Percentiles rank a stretch among this genome's conserved stretches.
Conservation (phyloP, 306 rosid species). For the Pterocarpus santalinus region DNA sequence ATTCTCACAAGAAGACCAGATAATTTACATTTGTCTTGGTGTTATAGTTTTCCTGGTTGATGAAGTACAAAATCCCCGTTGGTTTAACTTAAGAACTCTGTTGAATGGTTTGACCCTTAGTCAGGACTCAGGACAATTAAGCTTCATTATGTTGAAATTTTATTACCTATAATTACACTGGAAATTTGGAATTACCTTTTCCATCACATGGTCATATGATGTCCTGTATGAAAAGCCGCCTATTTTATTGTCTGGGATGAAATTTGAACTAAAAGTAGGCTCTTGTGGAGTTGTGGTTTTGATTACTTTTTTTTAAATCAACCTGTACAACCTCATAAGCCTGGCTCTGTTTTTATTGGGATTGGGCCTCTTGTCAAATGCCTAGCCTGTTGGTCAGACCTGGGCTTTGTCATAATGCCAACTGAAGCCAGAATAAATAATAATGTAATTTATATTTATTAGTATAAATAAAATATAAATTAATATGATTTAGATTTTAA, state of each 20-base stretch:
- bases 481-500: too few relatives aligned
- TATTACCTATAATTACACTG: not conserved
- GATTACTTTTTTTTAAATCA: slow-evolving; percentile 1
- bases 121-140: slow-evolving; percentile 11
- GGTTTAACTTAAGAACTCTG: slow-evolving; percentile 23
- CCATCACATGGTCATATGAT: slow-evolving; percentile 10
- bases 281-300: slow-evolving; percentile 2
- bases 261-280: slow-evolving; percentile 4
- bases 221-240: not conserved
- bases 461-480: too few relatives aligned
- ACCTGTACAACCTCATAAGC: slow-evolving; percentile 17
- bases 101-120: slow-evolving; percentile 16
- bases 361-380: slow-evolving; percentile 13
- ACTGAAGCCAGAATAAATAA: not conserved
- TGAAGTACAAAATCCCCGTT: slow-evolving; percentile 19
- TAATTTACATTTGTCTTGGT: slow-evolving; percentile 14
- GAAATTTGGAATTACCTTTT: slow-evolving; percentile 30
- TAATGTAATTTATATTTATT: too few relatives aligned
- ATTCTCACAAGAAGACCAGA: not conserved
- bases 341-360: slow-evolving; percentile 27
- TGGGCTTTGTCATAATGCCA: not conserved
- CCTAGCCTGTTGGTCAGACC: slow-evolving; percentile 3
- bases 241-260: not conserved
- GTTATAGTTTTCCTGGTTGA: slow-evolving; percentile 30
- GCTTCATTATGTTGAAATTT: slow-evolving; percentile 29